phyloP scores from a whole-genome alignment of 2,329 filamentous ascomycete species.

The Paracoccidioides brasiliensis region DNA sequence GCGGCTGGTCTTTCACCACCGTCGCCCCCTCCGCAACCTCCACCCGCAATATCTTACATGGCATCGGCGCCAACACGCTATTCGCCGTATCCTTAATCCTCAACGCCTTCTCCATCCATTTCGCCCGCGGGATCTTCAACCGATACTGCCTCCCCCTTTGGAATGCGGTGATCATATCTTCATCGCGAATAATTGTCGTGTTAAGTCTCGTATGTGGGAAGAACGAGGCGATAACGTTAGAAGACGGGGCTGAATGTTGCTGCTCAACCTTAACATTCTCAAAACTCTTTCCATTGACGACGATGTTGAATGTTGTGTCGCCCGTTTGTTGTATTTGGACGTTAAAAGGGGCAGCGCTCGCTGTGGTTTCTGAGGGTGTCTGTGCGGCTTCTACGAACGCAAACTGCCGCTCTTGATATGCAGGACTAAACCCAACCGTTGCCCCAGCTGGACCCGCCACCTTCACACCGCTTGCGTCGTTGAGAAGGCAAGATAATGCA shows the following conservation, averaged over 20 bases:
- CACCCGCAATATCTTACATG: conserved; percentile 86
- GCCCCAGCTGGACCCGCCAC: conserved; percentile 19
- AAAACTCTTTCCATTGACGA: conserved; percentile 28
- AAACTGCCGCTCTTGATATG: conserved; percentile 51
- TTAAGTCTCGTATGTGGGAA: conserved; percentile 70
- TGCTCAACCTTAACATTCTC: conserved; percentile 35
- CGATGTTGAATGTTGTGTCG: conserved; percentile 37
- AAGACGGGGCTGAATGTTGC: conserved; percentile 8
- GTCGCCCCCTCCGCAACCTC: conserved; percentile 69
- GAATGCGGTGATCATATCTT: conserved; percentile 56
- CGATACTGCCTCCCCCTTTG: conserved; percentile 49
- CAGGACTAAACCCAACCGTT: conserved; percentile 46
- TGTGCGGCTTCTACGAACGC: conserved; percentile 36
- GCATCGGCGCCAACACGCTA: conserved; percentile 87
- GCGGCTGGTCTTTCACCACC: conserved; percentile 72
- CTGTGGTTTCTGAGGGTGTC: conserved; percentile 27
- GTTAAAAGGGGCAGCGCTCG: conserved; percentile 25
- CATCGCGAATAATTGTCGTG: conserved; percentile 55
- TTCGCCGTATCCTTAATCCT: conserved; percentile 69
- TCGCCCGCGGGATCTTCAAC: conserved; percentile 45
- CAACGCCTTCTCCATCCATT: conserved; percentile 78
- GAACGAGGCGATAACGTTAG: conserved; percentile 54
- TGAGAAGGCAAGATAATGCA: conserved; percentile 57
- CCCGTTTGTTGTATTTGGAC: conserved; percentile 41
- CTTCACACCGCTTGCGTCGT: conserved; percentile 26